phyloP scores from a whole-genome alignment of 1,284 basidiomycete genomes.

The Calocybe gambosa region DNA sequence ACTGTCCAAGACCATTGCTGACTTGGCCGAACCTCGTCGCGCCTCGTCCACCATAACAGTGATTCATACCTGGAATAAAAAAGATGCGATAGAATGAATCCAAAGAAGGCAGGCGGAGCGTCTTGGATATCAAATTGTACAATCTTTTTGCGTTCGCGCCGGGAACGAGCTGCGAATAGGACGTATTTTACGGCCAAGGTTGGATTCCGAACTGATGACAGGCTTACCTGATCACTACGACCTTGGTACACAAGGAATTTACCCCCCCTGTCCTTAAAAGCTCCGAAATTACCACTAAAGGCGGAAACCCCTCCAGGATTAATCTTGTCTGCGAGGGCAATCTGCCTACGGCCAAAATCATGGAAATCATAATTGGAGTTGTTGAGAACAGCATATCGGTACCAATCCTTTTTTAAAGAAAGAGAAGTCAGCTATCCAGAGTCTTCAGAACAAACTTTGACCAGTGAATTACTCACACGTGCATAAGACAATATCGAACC shows the following conservation, averaged over 20 bases:
- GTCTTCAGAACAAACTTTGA: too few species aligned
- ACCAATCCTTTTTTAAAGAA: slow-evolving; percentile 7
- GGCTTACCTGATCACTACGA: slow-evolving; percentile 11
- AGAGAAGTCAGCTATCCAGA: too few species aligned
- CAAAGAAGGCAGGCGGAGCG: slow-evolving; percentile 5
- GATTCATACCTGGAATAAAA: slow-evolving; percentile 12
- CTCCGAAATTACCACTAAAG: slow-evolving; percentile 6
- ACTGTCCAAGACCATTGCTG: neutral
- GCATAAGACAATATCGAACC: neutral
- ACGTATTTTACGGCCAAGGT: neutral
- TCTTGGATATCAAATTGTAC: slow-evolving; percentile 12
- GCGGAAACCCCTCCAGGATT: slow-evolving; percentile 9
- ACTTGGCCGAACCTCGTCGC: slow-evolving; percentile 10
- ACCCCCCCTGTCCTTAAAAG: slow-evolving; percentile 8
- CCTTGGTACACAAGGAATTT: slow-evolving; percentile 16
- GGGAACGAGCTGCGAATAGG: slow-evolving; percentile 2
- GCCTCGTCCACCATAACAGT: slow-evolving; percentile 10
- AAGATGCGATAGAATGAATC: slow-evolving; percentile 16
- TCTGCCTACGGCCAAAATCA: slow-evolving; percentile 2
- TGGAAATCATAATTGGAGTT: slow-evolving; percentile 2
- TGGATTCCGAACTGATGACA: neutral
- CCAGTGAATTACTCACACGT: too few species aligned
- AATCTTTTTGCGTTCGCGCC: slow-evolving; percentile 9
- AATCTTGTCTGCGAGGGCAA: slow-evolving; percentile 2
- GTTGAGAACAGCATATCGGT: slow-evolving; percentile 3